Base-by-base conservation (phyloP, 2,329 filamentous ascomycete genomes). In the Calycina marina region DNA sequence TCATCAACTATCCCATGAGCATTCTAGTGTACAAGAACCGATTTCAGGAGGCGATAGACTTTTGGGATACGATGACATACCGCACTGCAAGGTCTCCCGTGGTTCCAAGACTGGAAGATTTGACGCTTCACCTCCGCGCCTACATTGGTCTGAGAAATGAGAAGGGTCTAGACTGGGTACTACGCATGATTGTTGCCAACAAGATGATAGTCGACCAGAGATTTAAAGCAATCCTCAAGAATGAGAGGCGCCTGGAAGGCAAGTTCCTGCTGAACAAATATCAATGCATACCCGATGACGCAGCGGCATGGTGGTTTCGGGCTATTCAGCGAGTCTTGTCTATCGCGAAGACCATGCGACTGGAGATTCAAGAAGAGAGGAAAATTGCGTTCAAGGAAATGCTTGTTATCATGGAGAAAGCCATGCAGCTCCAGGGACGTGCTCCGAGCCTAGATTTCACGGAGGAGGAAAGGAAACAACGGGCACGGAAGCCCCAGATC, bases 101-200 rank as follows among this genome's bases (percentile, higher is more conserved):
- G n/a, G 31, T 28, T 5, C 38, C 43, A 4, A 33, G 41, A 13
- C 35, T 52, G 10, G 18, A 33, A 4, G 45, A 34, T n/a, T 40
- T 53, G 4, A 50, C 39, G 4, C 42, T 45, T 5, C 45, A 53
- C 22, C 33, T 51, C 13, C 40, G 43, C 12, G 44, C 42, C 10
- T 51, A 50, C 28, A 41, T 52, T 8, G 32, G 28, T 4, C 28
- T 48, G 13, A 30, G 32, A 16, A 41, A 50, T 31, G 16, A 18
- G 4, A 18, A 24, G n/a, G 50, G 50, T 4, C 29, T 54, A 8
- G 28, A 38, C 10, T 52, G 45, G 47, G 41, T 49, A 6, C 32
- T 48, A 10, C 18, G 43, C 14, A 39, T 36, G 15, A 25, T 52
- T 4, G 25, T 28, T 9, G 28, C 24, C 20, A 49, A 50, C 28